These are phyloP conservation scores for Talaromyces atroroseus DNA, from an alignment of 2,329 filamentous ascomycete species.

Conservation along the genomic window DNA sequence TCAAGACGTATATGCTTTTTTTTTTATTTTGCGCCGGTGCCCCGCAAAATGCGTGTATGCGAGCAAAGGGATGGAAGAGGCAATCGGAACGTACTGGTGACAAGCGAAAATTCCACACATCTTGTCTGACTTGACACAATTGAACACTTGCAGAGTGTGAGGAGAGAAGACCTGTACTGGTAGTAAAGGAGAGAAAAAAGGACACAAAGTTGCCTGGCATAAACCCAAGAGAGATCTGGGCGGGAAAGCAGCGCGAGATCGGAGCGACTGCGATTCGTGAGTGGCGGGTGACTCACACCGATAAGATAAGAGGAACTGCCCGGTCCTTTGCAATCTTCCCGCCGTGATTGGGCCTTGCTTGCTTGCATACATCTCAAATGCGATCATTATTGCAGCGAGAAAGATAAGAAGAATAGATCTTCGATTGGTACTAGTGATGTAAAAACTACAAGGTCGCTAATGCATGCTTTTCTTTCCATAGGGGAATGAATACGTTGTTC, in stretches of 20 bases:
- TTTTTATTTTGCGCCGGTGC: background rate
- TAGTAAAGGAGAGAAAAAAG: constrained; percentile 1
- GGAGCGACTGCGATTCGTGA: constrained; percentile 10
- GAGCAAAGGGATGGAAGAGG: background rate
- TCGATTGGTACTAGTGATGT: background rate
- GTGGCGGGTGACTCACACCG: constrained; percentile 14
- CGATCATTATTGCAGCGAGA: background rate
- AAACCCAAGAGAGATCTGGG: background rate
- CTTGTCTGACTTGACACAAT: constrained; percentile 37
- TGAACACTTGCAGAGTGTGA: background rate
- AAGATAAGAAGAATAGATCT: background rate
- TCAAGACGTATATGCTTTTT: background rate
- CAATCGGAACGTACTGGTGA: constrained; percentile 62
- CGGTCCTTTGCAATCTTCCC: background rate
- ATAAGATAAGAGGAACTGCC: constrained; percentile 12
- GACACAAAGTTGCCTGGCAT: background rate
- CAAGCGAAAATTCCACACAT: constrained; percentile 99
- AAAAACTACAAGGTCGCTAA: background rate
- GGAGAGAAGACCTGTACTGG: background rate
- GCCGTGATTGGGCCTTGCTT: background rate
- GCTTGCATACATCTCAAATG: too few relatives aligned
- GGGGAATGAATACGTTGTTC: background rate
- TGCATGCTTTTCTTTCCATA: background rate
- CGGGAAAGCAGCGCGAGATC: constrained; percentile 11
- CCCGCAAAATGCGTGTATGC: constrained; percentile 4